Percentiles rank a stretch among this genome's conserved stretches.
These are phyloP conservation scores for Blastocrithidia nonstop DNA, from an alignment of 208 protist genomes.

Conservation along the genomic window DNA sequence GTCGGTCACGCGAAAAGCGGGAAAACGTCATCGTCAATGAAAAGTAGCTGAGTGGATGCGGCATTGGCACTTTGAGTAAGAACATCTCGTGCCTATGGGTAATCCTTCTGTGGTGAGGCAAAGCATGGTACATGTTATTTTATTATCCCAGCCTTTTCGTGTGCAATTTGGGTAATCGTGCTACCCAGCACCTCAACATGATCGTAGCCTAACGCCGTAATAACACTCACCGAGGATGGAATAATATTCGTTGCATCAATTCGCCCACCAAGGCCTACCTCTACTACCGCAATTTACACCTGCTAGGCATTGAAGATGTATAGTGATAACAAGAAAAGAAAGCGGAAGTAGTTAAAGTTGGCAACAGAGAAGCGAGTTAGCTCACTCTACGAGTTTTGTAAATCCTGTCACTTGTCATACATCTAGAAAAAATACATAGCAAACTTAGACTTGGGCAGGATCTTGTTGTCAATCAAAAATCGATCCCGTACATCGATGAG, in stretches of 20 bases:
- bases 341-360: slow-evolving; percentile 62
- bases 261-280: slow-evolving; percentile 90
- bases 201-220: slow-evolving; percentile 87
- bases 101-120: slow-evolving; percentile 42
- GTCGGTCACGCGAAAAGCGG: slow-evolving; percentile 49
- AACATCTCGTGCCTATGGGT: slow-evolving; percentile 38
- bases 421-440: slow-evolving; percentile 67
- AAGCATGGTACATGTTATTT: slow-evolving; percentile 68
- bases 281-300: slow-evolving; percentile 85
- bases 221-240: slow-evolving; percentile 59
- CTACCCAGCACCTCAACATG: slow-evolving; percentile 89
- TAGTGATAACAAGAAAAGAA: slow-evolving; percentile 75
- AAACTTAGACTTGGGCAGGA: slow-evolving; percentile 51
- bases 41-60: slow-evolving; percentile 24
- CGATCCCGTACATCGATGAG: slow-evolving; percentile 76
- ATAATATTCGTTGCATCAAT: slow-evolving; percentile 90
- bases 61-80: slow-evolving; percentile 30
- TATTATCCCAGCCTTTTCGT: slow-evolving; percentile 91
- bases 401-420: slow-evolving; percentile 23
- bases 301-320: slow-evolving; percentile 57
- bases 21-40: slow-evolving; percentile 42
- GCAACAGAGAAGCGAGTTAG: slow-evolving; percentile 21
- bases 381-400: slow-evolving; percentile 32
- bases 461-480: slow-evolving; percentile 56
- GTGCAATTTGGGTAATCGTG: slow-evolving; percentile 84